phyloP scores from a whole-genome alignment of 2,329 filamentous ascomycete species.

The Capronia coronata region DNA sequence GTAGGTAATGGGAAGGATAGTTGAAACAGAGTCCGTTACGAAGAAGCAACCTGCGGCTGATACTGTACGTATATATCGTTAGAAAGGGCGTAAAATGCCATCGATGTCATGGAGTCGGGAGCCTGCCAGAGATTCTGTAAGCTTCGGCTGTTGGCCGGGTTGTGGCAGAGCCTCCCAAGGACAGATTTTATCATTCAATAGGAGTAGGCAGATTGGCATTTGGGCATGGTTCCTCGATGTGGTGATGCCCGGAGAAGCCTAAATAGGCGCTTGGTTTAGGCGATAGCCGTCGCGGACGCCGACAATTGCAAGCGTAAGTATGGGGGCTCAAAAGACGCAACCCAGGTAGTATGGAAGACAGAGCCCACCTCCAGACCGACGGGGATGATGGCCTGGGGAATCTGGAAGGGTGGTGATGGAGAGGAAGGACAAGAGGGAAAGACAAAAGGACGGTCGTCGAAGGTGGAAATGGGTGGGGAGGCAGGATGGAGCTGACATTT shows the following conservation, averaged over 20 bases:
- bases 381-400: neutral
- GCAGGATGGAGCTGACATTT: neutral
- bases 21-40: constrained; percentile 17
- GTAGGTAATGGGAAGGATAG: constrained; percentile 9
- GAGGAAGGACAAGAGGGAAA: neutral
- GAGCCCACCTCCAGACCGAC: neutral
- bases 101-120: constrained; percentile 8
- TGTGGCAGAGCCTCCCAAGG: constrained; percentile 6
- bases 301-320: neutral
- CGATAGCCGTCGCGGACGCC: constrained; percentile 14
- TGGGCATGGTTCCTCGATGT: constrained; percentile 3
- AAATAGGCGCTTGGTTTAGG: constrained; percentile 9
- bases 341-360: neutral
- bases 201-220: constrained; percentile 3
- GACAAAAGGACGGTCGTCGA: constrained; percentile 5
- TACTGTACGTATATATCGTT: constrained; percentile 23
- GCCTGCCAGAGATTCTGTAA: constrained; percentile 9
- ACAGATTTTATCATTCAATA: constrained; percentile 9
- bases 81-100: constrained; percentile 2
- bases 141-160: constrained; percentile 12
- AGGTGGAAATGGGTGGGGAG: neutral
- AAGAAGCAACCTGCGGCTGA: constrained; percentile 15
- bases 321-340: neutral
- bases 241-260: constrained; percentile 2
- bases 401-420: neutral